These are phyloP conservation scores for Pseudozyma tsukubaensis DNA, from an alignment of 1,284 basidiomycete species.

Conservation along the genomic window DNA sequence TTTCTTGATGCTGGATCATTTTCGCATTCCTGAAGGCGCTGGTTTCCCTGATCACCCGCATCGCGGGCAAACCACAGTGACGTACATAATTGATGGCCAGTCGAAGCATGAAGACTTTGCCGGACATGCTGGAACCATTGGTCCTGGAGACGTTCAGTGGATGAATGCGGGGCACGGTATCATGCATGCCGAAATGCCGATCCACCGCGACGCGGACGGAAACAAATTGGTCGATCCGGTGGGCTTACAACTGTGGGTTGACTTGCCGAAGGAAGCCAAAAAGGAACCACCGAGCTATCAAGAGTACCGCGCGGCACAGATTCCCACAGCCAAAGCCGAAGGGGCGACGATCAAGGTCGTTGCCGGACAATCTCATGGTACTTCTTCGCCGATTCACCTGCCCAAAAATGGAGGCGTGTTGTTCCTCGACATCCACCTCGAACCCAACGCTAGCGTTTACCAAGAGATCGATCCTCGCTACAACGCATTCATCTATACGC, in stretches of 20 bases:
- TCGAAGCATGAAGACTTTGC: conserved; percentile 90
- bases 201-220: conserved; percentile 75
- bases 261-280: conserved; percentile 87
- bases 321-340: conserved; percentile 71
- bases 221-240: conserved; percentile 74
- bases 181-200: conserved; percentile 78
- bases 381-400: conserved; percentile 86
- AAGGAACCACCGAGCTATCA: conserved; percentile 76
- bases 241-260: conserved; percentile 93
- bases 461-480: conserved; percentile 79
- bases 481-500: conserved; percentile 69
- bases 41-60: conserved; percentile 82
- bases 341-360: conserved; percentile 81
- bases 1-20: conserved; percentile 78
- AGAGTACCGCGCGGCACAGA: conserved; percentile 70
- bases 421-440: conserved; percentile 86
- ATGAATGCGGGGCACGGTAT: conserved; percentile 57
- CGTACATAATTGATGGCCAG: conserved; percentile 87
- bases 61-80: conserved; percentile 71
- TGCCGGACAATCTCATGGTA: conserved; percentile 85
- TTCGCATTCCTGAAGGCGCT: conserved; percentile 72
- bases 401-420: conserved; percentile 83
- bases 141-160: conserved; percentile 73
- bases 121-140: conserved; percentile 79
- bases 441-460: conserved; percentile 77